phyloP scores from a whole-genome alignment of 306 rosid genomes.

The Rubus parviflorus region DNA sequence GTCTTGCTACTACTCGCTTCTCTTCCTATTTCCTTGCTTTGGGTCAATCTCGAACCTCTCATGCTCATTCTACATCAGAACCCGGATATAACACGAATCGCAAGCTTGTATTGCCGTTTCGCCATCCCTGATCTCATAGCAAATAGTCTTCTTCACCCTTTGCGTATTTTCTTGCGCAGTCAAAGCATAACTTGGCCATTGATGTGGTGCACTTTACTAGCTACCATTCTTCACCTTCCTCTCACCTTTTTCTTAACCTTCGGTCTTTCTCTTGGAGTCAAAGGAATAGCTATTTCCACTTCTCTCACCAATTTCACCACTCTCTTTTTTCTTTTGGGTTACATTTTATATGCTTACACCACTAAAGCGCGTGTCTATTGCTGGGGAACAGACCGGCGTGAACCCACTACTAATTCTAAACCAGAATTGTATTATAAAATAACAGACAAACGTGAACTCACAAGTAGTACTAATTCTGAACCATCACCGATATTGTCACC shows the following conservation, averaged over 20 bases:
- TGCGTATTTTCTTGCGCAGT: conserved; percentile 67
- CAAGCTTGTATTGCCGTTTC: conserved; percentile 61
- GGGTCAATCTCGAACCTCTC: conserved; percentile 70
- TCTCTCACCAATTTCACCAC: conserved; percentile 60
- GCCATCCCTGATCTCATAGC: conserved; percentile 82
- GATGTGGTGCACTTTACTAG: conserved; percentile 59
- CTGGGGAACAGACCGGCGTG: not conserved
- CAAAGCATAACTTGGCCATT: conserved; percentile 76
- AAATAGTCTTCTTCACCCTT: conserved; percentile 67
- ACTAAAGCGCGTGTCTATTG: conserved; percentile 8
- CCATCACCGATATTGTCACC: conserved; percentile 11
- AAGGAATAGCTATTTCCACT: conserved; percentile 69
- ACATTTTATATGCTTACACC: conserved; percentile 34
- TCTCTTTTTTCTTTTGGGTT: conserved; percentile 55
- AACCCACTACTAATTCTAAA: conserved; percentile 18
- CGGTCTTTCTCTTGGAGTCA: conserved; percentile 61
- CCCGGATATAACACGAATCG: conserved; percentile 55
- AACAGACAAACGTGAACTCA: conserved; percentile 9
- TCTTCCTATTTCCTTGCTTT: conserved; percentile 57
- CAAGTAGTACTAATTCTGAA: not conserved
- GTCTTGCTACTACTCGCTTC: conserved; percentile 54
- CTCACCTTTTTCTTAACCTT: conserved; percentile 57
- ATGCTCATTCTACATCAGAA: conserved; percentile 63
- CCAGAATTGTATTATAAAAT: not conserved
- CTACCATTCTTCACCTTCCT: conserved; percentile 61